Base-by-base conservation (phyloP, 2,329 filamentous ascomycete genomes). In the Stachybotrys chlorohalonatus region DNA sequence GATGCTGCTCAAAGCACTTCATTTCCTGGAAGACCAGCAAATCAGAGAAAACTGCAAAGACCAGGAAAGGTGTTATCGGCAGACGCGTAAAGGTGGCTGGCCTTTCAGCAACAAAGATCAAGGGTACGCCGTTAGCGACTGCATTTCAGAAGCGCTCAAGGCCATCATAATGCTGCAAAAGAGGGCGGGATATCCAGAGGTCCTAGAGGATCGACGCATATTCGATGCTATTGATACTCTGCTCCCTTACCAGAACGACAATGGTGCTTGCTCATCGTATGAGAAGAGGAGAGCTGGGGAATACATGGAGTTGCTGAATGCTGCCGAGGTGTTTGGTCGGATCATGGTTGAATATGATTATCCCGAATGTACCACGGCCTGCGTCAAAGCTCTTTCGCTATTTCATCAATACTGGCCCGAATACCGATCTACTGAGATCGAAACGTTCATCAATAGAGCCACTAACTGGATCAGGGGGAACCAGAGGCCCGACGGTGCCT, bases 261-360 rank as follows among this genome's bases (percentile, higher is more conserved):
- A 85, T 11, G 92, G 92, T 24, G 94, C 90, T 4, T 93, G 91
- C 66, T 89, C 90, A 0, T 94, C 90, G 15, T 99, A 99, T 68
- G 94, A 99, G 67, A 82, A 82, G 1, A 87, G 86, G 1, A 84
- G 94, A 31, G 93, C 87, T 2, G 87, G 89, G 9, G 79, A 88
- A 60, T 82, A 81, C 60, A 70, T 97, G 60, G 94, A 99, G 70
- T 79, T 85, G 68, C 81, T 99, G 48, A 99, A 99, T 65, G 93
- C 93, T 0, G 94, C 94, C 1, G 94, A 99, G 68, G 92, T 99
- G 0, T 99, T 99, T 69, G 92, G 90, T 13, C 82, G 86, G 17
- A 99, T 99, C 73, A 99, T 99, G 94, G 87, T 99, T 53, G 93
- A 97, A 67, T 99, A 99, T 69, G 90, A 96, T 68, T 97, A 99